These are phyloP conservation scores for Verticillium albo-atrum DNA, from an alignment of 2,329 filamentous ascomycete species.

Conservation along the genomic window DNA sequence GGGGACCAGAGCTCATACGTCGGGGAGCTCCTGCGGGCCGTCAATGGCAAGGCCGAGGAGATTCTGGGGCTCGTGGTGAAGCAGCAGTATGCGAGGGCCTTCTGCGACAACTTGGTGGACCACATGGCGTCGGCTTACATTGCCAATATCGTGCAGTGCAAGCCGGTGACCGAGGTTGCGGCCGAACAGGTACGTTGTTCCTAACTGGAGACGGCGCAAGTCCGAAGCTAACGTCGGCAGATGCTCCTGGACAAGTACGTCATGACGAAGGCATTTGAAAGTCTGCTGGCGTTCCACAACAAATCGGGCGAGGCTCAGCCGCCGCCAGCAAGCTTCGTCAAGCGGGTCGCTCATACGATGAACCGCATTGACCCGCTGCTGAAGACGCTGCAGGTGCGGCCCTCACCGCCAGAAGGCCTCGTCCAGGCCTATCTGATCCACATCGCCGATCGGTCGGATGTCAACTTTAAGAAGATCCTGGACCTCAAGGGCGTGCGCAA, in stretches of 20 bases:
- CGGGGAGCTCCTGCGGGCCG: slow-evolving; percentile 68
- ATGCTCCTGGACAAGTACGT: slow-evolving; percentile 96
- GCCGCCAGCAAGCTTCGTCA: slow-evolving; percentile 63
- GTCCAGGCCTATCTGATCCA: slow-evolving; percentile 98
- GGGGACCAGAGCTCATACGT: slow-evolving; percentile 94
- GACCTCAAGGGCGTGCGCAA: slow-evolving; percentile 92
- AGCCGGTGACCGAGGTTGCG: slow-evolving; percentile 86
- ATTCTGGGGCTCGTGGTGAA: slow-evolving; percentile 78
- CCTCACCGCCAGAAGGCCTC: slow-evolving; percentile 85
- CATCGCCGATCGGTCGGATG: slow-evolving; percentile 87
- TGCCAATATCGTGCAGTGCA: slow-evolving; percentile 79
- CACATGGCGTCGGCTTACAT: slow-evolving; percentile 76
- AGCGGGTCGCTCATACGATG: slow-evolving; percentile 81
- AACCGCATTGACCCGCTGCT: slow-evolving; percentile 85
- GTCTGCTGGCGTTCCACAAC: slow-evolving; percentile 62
- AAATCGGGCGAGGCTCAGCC: slow-evolving; percentile 32
- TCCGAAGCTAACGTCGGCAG: slow-evolving; percentile 35
- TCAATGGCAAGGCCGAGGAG: slow-evolving; percentile 68
- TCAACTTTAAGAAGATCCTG: slow-evolving; percentile 93
- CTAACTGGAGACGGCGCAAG: neutral
- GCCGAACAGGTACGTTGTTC: slow-evolving; percentile 69
- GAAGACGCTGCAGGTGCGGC: slow-evolving; percentile 92
- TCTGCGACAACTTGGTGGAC: slow-evolving; percentile 95
- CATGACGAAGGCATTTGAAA: slow-evolving; percentile 72
- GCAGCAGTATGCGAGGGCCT: slow-evolving; percentile 88